These are phyloP conservation scores for Rhodosorus marinus DNA, from an alignment of 23 red algal genomes.

Conservation along the genomic window DNA sequence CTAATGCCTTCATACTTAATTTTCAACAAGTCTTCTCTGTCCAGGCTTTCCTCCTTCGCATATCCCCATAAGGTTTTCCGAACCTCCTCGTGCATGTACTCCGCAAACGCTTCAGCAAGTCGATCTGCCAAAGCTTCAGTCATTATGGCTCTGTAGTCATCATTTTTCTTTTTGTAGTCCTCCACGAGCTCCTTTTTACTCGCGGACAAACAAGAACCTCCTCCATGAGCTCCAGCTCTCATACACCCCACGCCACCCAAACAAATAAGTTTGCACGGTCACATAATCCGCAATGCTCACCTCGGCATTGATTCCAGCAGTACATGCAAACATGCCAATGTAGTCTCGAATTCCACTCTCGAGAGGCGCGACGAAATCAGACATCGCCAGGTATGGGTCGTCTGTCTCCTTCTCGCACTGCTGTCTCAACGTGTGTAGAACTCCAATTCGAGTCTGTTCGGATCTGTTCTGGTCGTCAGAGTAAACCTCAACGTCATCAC, in stretches of 20 bases:
- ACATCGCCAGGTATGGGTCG: conserved; percentile 34
- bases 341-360: conserved; percentile 52
- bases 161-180: conserved; percentile 32
- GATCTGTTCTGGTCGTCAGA: conserved; percentile 17
- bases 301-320: conserved; percentile 39
- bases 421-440: conserved; percentile 36
- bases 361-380: conserved; percentile 46
- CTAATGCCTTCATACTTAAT: conserved; percentile 63
- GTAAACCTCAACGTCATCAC: conserved; percentile 59
- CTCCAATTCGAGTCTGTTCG: conserved; percentile 7
- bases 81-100: conserved; percentile 49
- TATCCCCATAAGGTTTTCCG: conserved; percentile 53
- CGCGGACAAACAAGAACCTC: too few species aligned
- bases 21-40: conserved; percentile 49
- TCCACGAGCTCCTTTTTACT: conserved; percentile 33
- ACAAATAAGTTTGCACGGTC: too few species aligned
- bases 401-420: conserved; percentile 62
- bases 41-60: conserved; percentile 27
- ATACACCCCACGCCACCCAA: too few species aligned
- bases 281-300: too few species aligned
- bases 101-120: conserved; percentile 61
- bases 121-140: conserved; percentile 56
- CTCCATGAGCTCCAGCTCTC: too few species aligned
- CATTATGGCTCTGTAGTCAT: conserved; percentile 62
- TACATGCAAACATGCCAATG: conserved; percentile 68